Conservation (phyloP, 352 stramenopile species). For the Globisporangium irregulare region DNA sequence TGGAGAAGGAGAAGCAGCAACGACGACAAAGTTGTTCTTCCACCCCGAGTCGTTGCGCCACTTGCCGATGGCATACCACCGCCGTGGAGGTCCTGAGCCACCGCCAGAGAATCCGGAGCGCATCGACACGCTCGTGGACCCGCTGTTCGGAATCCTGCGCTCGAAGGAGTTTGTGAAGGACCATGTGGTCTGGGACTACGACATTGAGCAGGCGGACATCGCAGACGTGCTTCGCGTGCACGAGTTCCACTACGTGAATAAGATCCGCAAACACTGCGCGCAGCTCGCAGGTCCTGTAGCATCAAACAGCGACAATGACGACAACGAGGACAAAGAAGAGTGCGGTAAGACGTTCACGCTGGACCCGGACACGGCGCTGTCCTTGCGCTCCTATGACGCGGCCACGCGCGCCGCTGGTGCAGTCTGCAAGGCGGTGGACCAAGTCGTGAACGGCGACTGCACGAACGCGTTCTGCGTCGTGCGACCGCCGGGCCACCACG, state of each 20-base stretch:
- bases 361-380: slow-evolving; percentile 83
- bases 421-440: slow-evolving; percentile 83
- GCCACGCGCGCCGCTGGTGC: slow-evolving; percentile 76
- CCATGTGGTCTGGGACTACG: slow-evolving; percentile 62
- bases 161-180: slow-evolving; percentile 61
- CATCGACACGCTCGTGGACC: slow-evolving; percentile 83
- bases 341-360: slow-evolving; percentile 41
- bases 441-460: slow-evolving; percentile 83
- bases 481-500: slow-evolving; percentile 96
- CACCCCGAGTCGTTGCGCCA: slow-evolving; percentile 77
- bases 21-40: slow-evolving; percentile 64
- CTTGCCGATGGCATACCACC: slow-evolving; percentile 66
- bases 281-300: slow-evolving; percentile 23
- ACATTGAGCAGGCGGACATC: slow-evolving; percentile 71
- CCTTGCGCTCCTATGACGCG: slow-evolving; percentile 68
- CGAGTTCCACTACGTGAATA: slow-evolving; percentile 87
- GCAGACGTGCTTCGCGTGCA: slow-evolving; percentile 89
- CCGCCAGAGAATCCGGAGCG: slow-evolving; percentile 89
- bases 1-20: neutral
- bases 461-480: slow-evolving; percentile 97
- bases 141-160: slow-evolving; percentile 65
- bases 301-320: slow-evolving; percentile 12
- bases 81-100: slow-evolving; percentile 60
- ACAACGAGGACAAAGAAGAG: slow-evolving; percentile 32
- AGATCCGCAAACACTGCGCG: slow-evolving; percentile 47